Evolutionary conservation across 164 flowering plant genomes (phyloP), one percentile per base, ranked within the genome.

Genomic region (Vitis rupestris): DNA sequence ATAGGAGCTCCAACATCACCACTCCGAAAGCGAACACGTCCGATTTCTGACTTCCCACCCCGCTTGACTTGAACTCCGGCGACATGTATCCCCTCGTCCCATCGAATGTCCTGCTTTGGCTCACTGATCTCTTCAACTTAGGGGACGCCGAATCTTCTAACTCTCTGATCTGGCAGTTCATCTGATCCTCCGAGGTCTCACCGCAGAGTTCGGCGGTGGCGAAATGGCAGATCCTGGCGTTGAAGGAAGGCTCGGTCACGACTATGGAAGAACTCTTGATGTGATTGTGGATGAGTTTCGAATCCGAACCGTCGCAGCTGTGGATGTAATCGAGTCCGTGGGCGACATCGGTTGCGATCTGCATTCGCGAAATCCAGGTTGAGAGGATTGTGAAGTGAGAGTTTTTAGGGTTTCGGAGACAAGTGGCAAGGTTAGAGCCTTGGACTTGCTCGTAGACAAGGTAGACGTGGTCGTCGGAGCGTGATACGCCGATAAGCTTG

Each of bases 291-390:
- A 91, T 85, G 61, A 78, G 73, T 9, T 14, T 53, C 8, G 74
- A 30, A 29, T 74, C 61, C 37, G 80, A 59, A 0, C 94, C 92
- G 1, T 85, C 76, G 65, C 73, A 78, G 71, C 86, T 82, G 83
- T 95, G 99, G 19, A 89, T 84, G 81, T 95, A 93, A 59, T 93
- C 97, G 51, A 95, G 78, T 4, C 92, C 99, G 55, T 88, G 87
- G 4, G 99, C 94, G 16, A 91, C 55, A 61, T 91, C 99, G 1
- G 88, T 65, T 2, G 98, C 98, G 72, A 95, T 67, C 70, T 87
- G 91, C 83, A 91, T 87, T 37, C 98, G 80, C 6, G 90, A 89
- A 31, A 83, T 73, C 97, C 97, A 93, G 5, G 79, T 82, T 2
- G 85, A 77, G 2, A 95, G 85, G 2, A 89, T 87, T 2, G 99